A percentile compares a stretch with the other conserved stretches of the same genome.
These are phyloP conservation scores for Corylus americana DNA, from an alignment of 306 rosid genomes.

Conservation along the genomic window DNA sequence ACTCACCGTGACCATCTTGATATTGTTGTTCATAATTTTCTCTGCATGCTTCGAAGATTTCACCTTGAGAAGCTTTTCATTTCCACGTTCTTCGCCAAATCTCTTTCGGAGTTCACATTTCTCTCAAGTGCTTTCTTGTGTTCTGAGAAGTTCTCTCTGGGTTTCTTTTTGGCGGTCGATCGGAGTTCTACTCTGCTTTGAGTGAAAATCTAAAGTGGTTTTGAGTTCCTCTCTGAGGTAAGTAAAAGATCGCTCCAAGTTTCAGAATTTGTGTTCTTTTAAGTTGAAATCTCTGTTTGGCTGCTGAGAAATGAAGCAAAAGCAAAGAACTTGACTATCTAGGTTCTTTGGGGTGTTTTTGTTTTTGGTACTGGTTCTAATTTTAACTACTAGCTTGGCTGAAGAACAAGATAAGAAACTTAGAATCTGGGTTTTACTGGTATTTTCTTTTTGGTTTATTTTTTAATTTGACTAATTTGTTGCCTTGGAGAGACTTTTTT, in stretches of 20 bases:
- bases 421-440: neutral
- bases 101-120: conserved; percentile 25
- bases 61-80: conserved; percentile 10
- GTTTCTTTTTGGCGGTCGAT: conserved; percentile 18
- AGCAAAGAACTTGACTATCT: neutral
- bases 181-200: conserved; percentile 19
- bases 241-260: conserved; percentile 43
- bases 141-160: conserved; percentile 1
- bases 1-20: conserved; percentile 22
- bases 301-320: conserved; percentile 15
- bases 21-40: conserved; percentile 11
- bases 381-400: conserved; percentile 14
- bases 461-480: neutral
- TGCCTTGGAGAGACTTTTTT: neutral
- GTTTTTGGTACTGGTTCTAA: conserved; percentile 13
- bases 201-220: conserved; percentile 17
- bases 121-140: conserved; percentile 17
- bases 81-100: conserved; percentile 38
- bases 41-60: conserved; percentile 29
- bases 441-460: neutral
- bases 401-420: neutral
- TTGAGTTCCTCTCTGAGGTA: conserved; percentile 41
- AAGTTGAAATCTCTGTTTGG: conserved; percentile 17
- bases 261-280: neutral
- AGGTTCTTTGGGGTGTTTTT: conserved; percentile 15